Evolutionary conservation across 2,329 filamentous ascomycete genomes (phyloP), one percentile per base, ranked within the genome.

Genomic region (Pyrenophora seminiperda): DNA sequence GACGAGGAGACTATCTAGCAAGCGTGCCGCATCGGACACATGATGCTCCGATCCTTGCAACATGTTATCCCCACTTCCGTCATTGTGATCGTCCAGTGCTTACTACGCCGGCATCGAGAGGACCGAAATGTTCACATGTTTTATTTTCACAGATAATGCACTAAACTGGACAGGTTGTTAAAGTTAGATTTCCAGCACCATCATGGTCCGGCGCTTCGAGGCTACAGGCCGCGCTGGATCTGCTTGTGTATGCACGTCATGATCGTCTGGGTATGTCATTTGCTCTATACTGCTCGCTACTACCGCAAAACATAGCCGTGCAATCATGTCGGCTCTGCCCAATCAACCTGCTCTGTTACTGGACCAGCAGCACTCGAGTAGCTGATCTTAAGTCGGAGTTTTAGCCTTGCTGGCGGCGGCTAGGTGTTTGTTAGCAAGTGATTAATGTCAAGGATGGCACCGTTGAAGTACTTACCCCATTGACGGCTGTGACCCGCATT

Each of bases 281-380:
- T 50, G 45, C 41, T 53, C 44, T 46, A 56, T 38, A 18, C n/a
- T 46, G 40, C 18, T 44, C 32, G 36, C 50, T 45, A 50, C 39
- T 41, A 30, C 49, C 41, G 34, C 34, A 36, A 44, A 31, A 39
- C n/a, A 14, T 47, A 19, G 34, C 17, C 19, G 17, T 41, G 32
- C 38, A n/a, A n/a, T 53, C 63, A 72, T 44, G 67, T 61, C 18
- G 91, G 87, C 75, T 99, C 94, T 22, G 89, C 87, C 94, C 94
- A 99, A 77, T 97, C 95, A 50, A 97, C 91, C 76, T 97, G 92
- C 68, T 99, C 94, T 70, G 88, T 88, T 14, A 95, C 81, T 55
- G 87, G 82, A 43, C 85, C 85, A 18, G 86, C 85, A 18, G 80
- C 83, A 50, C 83, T 82, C 27, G 83, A 78, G 72, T 91, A 97